Conservation (phyloP, 179 eudicot genomes). For the Gypsophila paniculata region DNA sequence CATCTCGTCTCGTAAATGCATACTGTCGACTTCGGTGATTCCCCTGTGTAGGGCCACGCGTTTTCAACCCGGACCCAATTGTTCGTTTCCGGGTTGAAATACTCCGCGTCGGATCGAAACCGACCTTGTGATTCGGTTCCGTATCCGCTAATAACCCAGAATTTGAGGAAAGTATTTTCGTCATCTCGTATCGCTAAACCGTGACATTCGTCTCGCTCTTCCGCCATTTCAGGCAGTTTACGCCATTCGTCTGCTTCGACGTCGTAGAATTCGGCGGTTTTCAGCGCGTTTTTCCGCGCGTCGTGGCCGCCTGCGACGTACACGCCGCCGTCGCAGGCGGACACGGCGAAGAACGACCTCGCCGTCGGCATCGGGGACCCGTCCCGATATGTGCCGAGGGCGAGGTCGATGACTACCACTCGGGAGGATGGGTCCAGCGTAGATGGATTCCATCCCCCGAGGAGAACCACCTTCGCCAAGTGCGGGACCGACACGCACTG, state of each 20-base stretch:
- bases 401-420: conserved; percentile 27
- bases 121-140: conserved; percentile 40
- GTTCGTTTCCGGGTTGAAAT: conserved; percentile 17
- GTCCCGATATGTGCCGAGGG: conserved; percentile 29
- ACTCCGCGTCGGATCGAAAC: conserved; percentile 37
- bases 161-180: background rate
- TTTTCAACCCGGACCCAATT: conserved; percentile 23
- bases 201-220: conserved; percentile 40
- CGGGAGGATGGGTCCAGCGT: conserved; percentile 33
- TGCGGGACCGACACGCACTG: conserved; percentile 30
- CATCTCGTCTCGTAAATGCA: conserved; percentile 8
- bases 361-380: conserved; percentile 33
- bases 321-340: conserved; percentile 18
- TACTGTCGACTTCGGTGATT: conserved; percentile 21
- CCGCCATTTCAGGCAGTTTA: conserved; percentile 30
- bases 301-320: conserved; percentile 49
- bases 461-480: conserved; percentile 21
- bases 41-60: conserved; percentile 27
- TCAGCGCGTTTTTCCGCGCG: conserved; percentile 38
- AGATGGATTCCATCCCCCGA: conserved; percentile 46
- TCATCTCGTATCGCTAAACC: conserved; percentile 10
- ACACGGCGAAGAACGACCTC: conserved; percentile 38
- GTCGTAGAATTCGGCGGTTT: conserved; percentile 38
- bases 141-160: conserved; percentile 39
- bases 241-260: conserved; percentile 30